Conservation (phyloP, 345 rosid genomes). For the Eucalyptus fibrosa region DNA sequence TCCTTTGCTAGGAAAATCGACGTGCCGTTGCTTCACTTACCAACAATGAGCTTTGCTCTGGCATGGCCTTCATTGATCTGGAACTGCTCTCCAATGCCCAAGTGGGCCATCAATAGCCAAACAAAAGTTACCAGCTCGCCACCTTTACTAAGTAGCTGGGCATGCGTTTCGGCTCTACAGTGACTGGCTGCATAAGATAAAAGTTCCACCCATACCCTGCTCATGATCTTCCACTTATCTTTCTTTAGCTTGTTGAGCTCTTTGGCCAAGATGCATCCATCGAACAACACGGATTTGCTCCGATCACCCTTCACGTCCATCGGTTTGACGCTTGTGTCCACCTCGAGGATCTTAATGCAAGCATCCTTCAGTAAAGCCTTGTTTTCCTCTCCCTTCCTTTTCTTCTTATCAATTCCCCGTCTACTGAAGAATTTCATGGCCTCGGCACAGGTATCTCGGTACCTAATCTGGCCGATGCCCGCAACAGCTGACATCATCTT, state of each 20-base stretch:
- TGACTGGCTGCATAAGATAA: constrained; percentile 45
- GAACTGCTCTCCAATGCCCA: constrained; percentile 46
- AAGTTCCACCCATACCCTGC: constrained; percentile 59
- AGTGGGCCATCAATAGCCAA: constrained; percentile 73
- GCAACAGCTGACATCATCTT: not conserved
- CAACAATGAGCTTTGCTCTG: constrained; percentile 38
- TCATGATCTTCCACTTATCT: constrained; percentile 37
- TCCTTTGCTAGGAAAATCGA: not conserved
- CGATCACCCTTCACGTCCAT: constrained; percentile 33
- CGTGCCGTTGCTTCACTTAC: not conserved
- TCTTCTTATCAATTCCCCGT: not conserved
- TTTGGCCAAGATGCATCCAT: constrained; percentile 46
- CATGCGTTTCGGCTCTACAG: constrained; percentile 40
- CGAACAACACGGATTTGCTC: constrained; percentile 55
- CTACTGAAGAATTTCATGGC: not conserved
- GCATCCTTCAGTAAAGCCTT: not conserved
- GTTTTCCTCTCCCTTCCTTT: not conserved
- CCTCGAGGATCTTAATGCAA: not conserved
- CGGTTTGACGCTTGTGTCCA: constrained; percentile 20
- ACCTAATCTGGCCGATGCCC: not conserved
- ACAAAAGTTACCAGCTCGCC: constrained; percentile 52
- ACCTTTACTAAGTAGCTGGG: constrained; percentile 48
- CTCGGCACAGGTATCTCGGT: not conserved
- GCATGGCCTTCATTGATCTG: constrained; percentile 44
- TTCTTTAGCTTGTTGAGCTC: not conserved